phyloP scores from a whole-genome alignment of 2,329 filamentous ascomycete genomes.

The Diaporthe helianthi region DNA sequence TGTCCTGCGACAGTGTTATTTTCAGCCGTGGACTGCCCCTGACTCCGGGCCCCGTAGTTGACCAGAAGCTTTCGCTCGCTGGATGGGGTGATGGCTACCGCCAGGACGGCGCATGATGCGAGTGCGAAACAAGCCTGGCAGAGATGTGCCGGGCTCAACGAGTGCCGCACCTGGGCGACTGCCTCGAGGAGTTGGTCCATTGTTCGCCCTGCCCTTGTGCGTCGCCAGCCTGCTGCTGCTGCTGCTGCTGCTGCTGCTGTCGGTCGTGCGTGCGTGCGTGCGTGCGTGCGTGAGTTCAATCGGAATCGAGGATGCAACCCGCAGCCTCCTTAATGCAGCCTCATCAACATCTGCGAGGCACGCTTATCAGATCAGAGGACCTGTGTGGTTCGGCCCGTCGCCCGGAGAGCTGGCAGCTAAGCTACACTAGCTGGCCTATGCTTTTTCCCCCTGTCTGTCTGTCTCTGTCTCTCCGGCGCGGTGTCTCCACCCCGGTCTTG shows the following conservation, averaged over 20 bases:
- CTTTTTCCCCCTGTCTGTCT: no score
- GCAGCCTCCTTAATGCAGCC: background rate
- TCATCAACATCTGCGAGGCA: background rate
- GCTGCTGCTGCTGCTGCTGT: background rate
- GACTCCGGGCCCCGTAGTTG: slow-evolving; percentile 57
- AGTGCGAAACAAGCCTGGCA: slow-evolving; percentile 58
- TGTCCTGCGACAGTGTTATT: background rate
- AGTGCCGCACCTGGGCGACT: background rate
- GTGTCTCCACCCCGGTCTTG: background rate
- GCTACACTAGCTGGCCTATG: slow-evolving; percentile 1
- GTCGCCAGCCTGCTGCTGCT: background rate
- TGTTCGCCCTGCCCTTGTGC: background rate
- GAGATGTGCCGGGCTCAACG: slow-evolving; percentile 40
- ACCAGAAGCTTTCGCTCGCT: slow-evolving; percentile 54
- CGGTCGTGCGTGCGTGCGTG: background rate
- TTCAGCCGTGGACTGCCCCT: slow-evolving; percentile 24
- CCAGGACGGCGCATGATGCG: slow-evolving; percentile 49
- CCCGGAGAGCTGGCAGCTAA: slow-evolving; percentile 6
- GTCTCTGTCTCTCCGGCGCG: background rate
- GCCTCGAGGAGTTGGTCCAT: slow-evolving; percentile 6
- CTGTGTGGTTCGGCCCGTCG: slow-evolving; percentile 12
- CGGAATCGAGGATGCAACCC: background rate
- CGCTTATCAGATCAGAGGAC: background rate
- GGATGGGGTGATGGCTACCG: slow-evolving; percentile 52
- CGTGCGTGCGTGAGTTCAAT: background rate